phyloP scores from a whole-genome alignment of 805 yeast genomes.

The Middelhovenomyces tepae region DNA sequence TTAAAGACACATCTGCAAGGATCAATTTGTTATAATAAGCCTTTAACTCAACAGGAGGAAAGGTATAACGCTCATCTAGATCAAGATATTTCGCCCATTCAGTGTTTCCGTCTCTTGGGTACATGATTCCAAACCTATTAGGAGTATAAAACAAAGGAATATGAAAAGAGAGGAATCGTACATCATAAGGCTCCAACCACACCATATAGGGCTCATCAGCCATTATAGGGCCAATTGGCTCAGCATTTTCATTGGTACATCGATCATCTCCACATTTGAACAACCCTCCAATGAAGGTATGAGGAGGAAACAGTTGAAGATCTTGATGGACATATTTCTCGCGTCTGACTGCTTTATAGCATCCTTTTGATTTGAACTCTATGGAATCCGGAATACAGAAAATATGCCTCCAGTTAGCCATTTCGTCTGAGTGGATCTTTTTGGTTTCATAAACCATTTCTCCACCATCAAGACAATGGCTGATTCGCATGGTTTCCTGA shows the following conservation, averaged over 20 bases:
- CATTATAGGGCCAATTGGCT: constrained; percentile 47
- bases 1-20: too few species aligned
- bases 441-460: constrained; percentile 3
- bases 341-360: constrained; percentile 51
- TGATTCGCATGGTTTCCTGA: constrained; percentile 4
- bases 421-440: not conserved
- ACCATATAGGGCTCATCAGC: constrained; percentile 34
- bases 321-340: constrained; percentile 41
- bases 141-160: constrained; percentile 1
- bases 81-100: too few species aligned
- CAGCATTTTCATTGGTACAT: constrained; percentile 9
- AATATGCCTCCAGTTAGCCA: constrained; percentile 5
- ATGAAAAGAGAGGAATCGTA: too few species aligned
- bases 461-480: constrained; percentile 11
- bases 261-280: constrained; percentile 35
- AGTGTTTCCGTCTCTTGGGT: too few species aligned
- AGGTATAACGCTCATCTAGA: too few species aligned
- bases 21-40: too few species aligned
- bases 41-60: too few species aligned
- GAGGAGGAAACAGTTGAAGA: constrained; percentile 42
- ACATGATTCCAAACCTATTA: too few species aligned
- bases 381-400: constrained; percentile 5
- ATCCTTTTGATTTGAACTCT: constrained; percentile 19
- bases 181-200: constrained; percentile 21
- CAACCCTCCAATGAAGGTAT: constrained; percentile 55